Conservation (phyloP, 331 rosid species). For the Rhamnella rubrinervis region DNA sequence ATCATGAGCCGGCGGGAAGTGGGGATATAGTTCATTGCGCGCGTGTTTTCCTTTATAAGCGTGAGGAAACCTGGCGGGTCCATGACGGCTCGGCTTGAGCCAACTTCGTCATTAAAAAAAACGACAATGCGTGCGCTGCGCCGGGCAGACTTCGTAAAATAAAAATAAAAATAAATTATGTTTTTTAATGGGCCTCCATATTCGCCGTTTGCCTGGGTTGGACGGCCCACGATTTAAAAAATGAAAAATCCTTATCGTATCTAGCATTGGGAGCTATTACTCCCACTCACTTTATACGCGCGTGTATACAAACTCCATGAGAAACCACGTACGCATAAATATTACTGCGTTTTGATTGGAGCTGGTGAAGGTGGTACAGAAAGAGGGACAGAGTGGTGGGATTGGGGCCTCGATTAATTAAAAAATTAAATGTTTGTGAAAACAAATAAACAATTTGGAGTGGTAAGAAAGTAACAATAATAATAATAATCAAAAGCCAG, state of each 20-base stretch:
- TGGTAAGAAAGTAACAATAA: not conserved
- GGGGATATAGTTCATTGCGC: slow-evolving; percentile 33
- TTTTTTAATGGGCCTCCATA: slow-evolving; percentile 29
- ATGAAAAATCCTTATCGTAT: slow-evolving; percentile 10
- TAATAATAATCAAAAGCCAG: not conserved
- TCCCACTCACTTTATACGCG: not conserved
- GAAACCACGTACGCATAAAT: too few species aligned
- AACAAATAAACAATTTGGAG: not conserved
- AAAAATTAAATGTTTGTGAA: not conserved
- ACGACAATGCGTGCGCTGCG: not conserved
- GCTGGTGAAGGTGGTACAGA: not conserved
- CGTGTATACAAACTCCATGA: not conserved
- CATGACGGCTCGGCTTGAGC: slow-evolving; percentile 40
- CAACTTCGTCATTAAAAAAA: not conserved
- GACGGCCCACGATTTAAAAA: slow-evolving; percentile 18
- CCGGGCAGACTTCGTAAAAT: not conserved
- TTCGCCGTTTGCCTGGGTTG: slow-evolving; percentile 27
- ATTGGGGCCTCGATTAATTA: slow-evolving; percentile 9
- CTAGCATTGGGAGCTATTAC: not conserved
- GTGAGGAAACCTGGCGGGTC: slow-evolving; percentile 28
- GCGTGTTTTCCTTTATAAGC: slow-evolving; percentile 45
- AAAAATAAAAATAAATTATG: not conserved
- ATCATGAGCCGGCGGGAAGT: slow-evolving; percentile 37
- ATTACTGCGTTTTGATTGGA: slow-evolving; percentile 5
- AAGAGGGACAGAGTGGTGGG: slow-evolving; percentile 21